Evolutionary conservation across 2,329 filamentous ascomycete genomes (phyloP), one percentile per base, ranked within the genome.

Genomic region (Thielaviopsis euricoi): DNA sequence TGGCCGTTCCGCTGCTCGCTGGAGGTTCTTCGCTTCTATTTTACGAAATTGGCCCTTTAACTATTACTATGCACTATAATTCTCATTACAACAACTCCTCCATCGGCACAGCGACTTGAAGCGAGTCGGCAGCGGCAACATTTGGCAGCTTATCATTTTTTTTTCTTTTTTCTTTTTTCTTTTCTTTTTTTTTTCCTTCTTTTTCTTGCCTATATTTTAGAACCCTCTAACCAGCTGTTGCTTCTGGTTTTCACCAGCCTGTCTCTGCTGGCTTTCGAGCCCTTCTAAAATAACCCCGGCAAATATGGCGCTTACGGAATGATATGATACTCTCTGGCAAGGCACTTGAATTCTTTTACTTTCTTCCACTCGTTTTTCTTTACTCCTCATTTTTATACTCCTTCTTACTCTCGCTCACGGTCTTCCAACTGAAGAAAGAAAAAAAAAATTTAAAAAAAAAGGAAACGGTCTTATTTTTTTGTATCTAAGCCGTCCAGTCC

Each of bases 301-400:
- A 13, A 13, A 40, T 40, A 57, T 52, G 55, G 55, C 55, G 55
- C 55, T 57, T 49, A 57, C 50, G 55, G 55, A 52, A 40, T 52
- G 55, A 57, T 57, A 57, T 57, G 55, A 57, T 57, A 55, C 57
- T 55, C 57, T 59, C 49, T 49, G 57, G 52, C 57, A 55, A 52
- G 53, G 46, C 49, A 29, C 19, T 50, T 22, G 33, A 25, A 40
- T 40, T 40, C 37, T 17, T 40, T 40, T 40, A 13, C 37, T 13
- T 40, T 40, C 37, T 40, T 40, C 10, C 37, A 40, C 37, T 40
- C 37, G 37, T 17, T 40, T 40, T 40, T 12, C 3, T 6, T 12
- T 33, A 4, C 10, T 12, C 13, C 4, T 13, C 15, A 40, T 40
- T 40, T 40, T 17, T 40, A 40, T 17, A 13, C 37, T 40, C 15